A percentile compares a stretch with the other conserved stretches of the same genome.
Conservation (phyloP, 257 asterid genomes). For the Verbena officinalis region DNA sequence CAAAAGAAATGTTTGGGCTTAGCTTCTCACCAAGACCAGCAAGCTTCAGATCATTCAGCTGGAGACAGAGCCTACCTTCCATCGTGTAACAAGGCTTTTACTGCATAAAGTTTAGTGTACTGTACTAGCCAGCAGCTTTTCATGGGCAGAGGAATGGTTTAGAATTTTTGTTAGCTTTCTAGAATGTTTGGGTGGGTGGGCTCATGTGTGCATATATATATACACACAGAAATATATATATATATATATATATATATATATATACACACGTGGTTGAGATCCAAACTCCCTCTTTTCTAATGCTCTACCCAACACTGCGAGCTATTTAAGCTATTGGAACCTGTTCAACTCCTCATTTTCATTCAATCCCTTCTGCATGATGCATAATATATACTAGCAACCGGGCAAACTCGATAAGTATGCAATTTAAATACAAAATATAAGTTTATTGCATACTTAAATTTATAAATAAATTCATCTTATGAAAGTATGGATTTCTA, state of each 20-base stretch:
- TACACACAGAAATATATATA: neutral
- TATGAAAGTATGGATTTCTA: too few relatives aligned
- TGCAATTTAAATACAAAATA: too few relatives aligned
- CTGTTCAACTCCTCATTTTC: neutral
- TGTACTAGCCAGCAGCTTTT: slow-evolving; percentile 8
- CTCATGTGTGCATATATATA: too few relatives aligned
- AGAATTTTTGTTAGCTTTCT: slow-evolving; percentile 31
- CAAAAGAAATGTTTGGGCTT: slow-evolving; percentile 83
- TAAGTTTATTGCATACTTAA: too few relatives aligned
- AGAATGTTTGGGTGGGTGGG: neutral
- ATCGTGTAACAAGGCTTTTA: slow-evolving; percentile 37
- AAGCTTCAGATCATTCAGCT: slow-evolving; percentile 48
- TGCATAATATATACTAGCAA: neutral
- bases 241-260: slow-evolving; percentile 6
- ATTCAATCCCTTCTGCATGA: neutral
- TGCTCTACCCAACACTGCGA: slow-evolving; percentile 20
- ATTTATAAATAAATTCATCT: too few relatives aligned
- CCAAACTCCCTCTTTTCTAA: slow-evolving; percentile 25
- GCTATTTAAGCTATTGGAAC: slow-evolving; percentile 24
- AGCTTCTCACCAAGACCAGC: slow-evolving; percentile 57
- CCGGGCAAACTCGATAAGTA: too few relatives aligned
- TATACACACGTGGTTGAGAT: slow-evolving; percentile 6
- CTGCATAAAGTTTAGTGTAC: slow-evolving; percentile 18
- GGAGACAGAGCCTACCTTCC: slow-evolving; percentile 59
- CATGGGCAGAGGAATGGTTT: slow-evolving; percentile 20